phyloP scores from a whole-genome alignment of 495 filamentous ascomycete genomes.

The Penicillium maclennaniae region DNA sequence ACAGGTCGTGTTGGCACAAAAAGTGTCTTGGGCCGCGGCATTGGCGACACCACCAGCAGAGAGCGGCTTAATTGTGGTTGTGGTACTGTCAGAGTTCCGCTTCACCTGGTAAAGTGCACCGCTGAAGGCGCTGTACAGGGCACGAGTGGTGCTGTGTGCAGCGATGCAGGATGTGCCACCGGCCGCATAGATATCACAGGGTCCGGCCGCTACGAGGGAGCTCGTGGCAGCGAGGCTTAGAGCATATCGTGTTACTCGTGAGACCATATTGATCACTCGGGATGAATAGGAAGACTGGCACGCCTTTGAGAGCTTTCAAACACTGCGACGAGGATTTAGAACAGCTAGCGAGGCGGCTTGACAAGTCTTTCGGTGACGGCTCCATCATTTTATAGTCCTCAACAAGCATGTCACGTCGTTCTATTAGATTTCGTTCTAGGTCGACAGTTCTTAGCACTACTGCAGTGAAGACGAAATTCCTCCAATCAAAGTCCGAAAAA shows the following conservation, averaged over 20 bases:
- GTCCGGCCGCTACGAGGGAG: conserved; percentile 45
- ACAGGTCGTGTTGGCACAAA: conserved; percentile 55
- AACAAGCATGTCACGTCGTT: not conserved
- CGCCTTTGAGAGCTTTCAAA: not conserved
- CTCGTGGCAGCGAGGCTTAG: conserved; percentile 37
- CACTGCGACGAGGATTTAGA: not conserved
- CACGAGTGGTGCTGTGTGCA: conserved; percentile 58
- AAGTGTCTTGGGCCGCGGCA: conserved; percentile 52
- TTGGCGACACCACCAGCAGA: conserved; percentile 55
- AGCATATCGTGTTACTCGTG: conserved; percentile 30
- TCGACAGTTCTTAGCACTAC: not conserved
- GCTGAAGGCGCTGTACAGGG: conserved; percentile 47
- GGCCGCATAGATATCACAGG: conserved; percentile 53
- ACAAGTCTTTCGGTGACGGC: not conserved
- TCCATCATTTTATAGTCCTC: not conserved
- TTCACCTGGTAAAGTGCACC: conserved; percentile 54
- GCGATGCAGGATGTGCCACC: conserved; percentile 54
- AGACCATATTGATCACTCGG: conserved; percentile 32
- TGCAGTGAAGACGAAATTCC: conserved; percentile 3
- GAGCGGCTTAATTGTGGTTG: conserved; percentile 43
- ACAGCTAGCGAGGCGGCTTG: not conserved
- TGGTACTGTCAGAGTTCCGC: conserved; percentile 47
- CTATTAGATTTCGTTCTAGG: not conserved
- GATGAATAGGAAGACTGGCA: not conserved
- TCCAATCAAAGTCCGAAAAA: not conserved